Evolutionary conservation across 371 early-diverging fungal species (phyloP), one percentile per base, ranked within the genome.

Genomic region (Mucor mucedo): DNA sequence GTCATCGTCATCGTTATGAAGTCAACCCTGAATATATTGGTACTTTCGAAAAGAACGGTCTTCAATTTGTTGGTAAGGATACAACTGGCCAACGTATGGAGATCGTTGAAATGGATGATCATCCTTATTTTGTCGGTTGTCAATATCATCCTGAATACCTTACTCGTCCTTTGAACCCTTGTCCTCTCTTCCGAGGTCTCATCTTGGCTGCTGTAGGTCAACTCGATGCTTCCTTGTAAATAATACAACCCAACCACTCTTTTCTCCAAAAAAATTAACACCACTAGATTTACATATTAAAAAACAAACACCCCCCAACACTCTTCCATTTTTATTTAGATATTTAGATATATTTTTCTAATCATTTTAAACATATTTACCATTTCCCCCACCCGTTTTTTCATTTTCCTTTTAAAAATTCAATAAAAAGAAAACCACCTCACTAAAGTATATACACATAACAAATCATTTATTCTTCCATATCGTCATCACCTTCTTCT

Each of bases 111-210:
- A 71, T 96, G 47, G 84, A 81, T 5, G 90, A 89, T 61, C 99
- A 99, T 78, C 96, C 97, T 7, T 99, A 90, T 85, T 99, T 91
- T 81, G 91, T 99, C 52, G 99, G 93, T 49, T 92, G 92, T 44
- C 99, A 99, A 86, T 99, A 91, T 79, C 99, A 99, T 68, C 99
- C 99, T 33, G 99, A 99, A 83, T 98, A 98, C 82, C 84, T 94
- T 57, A 97, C 98, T 47, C 91, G 97, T 55, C 99, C 99, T 10
- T 79, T 96, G 54, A 87, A 79, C 66, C 99, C 99, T 3, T 89
- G 92, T 28, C 96, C 99, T 41, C 87, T 95, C 11, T 98, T 99
- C 88, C 76, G 90, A 29, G 98, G 96, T 32, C 91, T 99, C 40
- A 84, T 99, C 50, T 73, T 92, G 59, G 97, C 98, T 60, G 88